Conservation (phyloP, 306 rosid genomes). For the Cicer arietinum region DNA sequence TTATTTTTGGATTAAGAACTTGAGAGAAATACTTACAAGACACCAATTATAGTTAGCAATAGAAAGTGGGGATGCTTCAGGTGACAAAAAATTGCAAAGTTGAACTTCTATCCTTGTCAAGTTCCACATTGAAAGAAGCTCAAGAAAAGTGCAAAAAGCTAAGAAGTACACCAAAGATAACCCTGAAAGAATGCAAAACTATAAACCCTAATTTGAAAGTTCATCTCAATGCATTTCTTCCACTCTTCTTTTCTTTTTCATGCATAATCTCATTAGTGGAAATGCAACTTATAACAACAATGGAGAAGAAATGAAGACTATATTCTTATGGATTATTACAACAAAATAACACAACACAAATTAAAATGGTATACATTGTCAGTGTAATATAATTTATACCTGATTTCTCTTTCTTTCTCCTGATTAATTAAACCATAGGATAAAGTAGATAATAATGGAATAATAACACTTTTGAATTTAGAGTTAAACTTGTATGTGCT, state of each 20-base stretch:
- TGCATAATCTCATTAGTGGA: constrained; percentile 7
- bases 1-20: background rate
- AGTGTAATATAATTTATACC: background rate
- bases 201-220: constrained; percentile 3
- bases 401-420: constrained; percentile 18
- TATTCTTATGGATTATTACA: constrained; percentile 10
- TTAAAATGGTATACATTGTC: background rate
- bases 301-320: background rate
- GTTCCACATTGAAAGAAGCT: constrained; percentile 98
- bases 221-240: constrained; percentile 16
- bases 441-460: background rate
- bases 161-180: constrained; percentile 62
- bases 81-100: constrained; percentile 89
- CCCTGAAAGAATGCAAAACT: constrained; percentile 58
- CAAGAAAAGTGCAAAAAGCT: constrained; percentile 67
- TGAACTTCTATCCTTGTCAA: constrained; percentile 95
- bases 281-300: constrained; percentile 18
- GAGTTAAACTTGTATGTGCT: no score
- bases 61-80: constrained; percentile 86
- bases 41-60: constrained; percentile 86
- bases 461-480: background rate
- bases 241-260: constrained; percentile 14
- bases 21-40: constrained; percentile 63
- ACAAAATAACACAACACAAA: background rate
- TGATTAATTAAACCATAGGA: background rate